Percentiles rank a stretch among this genome's conserved stretches.
phyloP scores from a whole-genome alignment of 805 yeast genomes.

The Metschnikowia vanudenii region DNA sequence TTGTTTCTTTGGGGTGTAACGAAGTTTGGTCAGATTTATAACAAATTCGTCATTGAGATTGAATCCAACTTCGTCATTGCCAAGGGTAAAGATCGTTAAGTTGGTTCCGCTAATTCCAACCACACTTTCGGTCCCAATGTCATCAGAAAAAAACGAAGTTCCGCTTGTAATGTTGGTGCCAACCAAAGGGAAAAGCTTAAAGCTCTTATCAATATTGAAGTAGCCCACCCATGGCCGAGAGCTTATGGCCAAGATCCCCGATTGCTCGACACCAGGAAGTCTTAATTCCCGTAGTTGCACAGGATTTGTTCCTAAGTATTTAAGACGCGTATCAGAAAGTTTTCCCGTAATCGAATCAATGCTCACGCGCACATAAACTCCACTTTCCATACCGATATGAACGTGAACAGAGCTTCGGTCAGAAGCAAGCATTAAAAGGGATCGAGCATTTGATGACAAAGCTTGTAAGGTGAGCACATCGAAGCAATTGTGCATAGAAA shows the following conservation, averaged over 20 bases:
- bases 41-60: slow-evolving; percentile 28
- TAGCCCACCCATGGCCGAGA: slow-evolving; percentile 57
- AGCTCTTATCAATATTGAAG: slow-evolving; percentile 28
- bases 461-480: slow-evolving; percentile 65
- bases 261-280: slow-evolving; percentile 22
- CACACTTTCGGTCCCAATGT: slow-evolving; percentile 56
- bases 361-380: slow-evolving; percentile 66
- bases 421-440: slow-evolving; percentile 24
- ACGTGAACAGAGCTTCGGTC: slow-evolving; percentile 34
- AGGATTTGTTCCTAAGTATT: slow-evolving; percentile 70
- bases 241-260: slow-evolving; percentile 49
- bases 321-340: slow-evolving; percentile 59
- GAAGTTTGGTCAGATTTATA: slow-evolving; percentile 38
- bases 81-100: slow-evolving; percentile 56
- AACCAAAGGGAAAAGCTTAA: slow-evolving; percentile 48
- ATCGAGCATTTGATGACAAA: slow-evolving; percentile 46
- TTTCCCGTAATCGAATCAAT: slow-evolving; percentile 59
- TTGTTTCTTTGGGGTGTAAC: slow-evolving; percentile 53
- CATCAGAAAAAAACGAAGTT: slow-evolving; percentile 60
- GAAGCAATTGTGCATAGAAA: slow-evolving; percentile 57
- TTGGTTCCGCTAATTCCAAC: slow-evolving; percentile 57
- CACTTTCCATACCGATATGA: slow-evolving; percentile 83
- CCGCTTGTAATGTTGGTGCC: slow-evolving; percentile 46
- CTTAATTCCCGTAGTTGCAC: slow-evolving; percentile 47
- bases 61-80: slow-evolving; percentile 31